These are phyloP conservation scores for Debaryomyces castellii DNA, from an alignment of 805 yeast species.

Conservation along the genomic window DNA sequence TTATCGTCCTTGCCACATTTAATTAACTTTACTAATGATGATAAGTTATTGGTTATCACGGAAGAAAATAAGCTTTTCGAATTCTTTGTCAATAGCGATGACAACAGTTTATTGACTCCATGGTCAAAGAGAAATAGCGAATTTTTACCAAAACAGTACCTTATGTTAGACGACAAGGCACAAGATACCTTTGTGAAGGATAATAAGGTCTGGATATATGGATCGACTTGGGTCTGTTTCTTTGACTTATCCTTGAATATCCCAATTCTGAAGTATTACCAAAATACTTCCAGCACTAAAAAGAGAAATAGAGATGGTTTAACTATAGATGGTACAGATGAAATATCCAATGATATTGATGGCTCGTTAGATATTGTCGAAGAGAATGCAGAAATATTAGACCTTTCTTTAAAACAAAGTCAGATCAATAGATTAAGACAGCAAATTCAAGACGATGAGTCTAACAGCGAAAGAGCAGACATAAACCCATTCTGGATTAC, in stretches of 20 bases:
- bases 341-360: conserved; percentile 14
- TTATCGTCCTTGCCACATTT: conserved; percentile 62
- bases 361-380: conserved; percentile 20
- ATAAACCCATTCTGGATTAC: conserved; percentile 68
- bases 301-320: conserved; percentile 47
- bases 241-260: conserved; percentile 63
- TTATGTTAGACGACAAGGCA: conserved; percentile 61
- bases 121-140: conserved; percentile 85
- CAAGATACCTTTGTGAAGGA: conserved; percentile 59
- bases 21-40: conserved; percentile 49
- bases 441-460: conserved; percentile 40
- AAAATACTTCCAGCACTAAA: conserved; percentile 25
- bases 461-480: conserved; percentile 28
- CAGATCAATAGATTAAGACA: conserved; percentile 34
- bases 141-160: conserved; percentile 64
- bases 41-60: conserved; percentile 62
- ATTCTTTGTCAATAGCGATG: conserved; percentile 43
- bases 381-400: conserved; percentile 27
- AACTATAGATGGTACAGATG: conserved; percentile 27
- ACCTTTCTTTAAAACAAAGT: conserved; percentile 27
- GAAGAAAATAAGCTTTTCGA: conserved; percentile 77
- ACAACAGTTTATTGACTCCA: conserved; percentile 48
- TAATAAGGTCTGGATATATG: conserved; percentile 78
- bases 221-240: conserved; percentile 76
- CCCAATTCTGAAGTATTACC: conserved; percentile 40